Percentiles rank a stretch among this genome's conserved stretches.
Evolutionary conservation across 345 rosid species (phyloP).

Genomic region (Rhodamnia argentea): DNA sequence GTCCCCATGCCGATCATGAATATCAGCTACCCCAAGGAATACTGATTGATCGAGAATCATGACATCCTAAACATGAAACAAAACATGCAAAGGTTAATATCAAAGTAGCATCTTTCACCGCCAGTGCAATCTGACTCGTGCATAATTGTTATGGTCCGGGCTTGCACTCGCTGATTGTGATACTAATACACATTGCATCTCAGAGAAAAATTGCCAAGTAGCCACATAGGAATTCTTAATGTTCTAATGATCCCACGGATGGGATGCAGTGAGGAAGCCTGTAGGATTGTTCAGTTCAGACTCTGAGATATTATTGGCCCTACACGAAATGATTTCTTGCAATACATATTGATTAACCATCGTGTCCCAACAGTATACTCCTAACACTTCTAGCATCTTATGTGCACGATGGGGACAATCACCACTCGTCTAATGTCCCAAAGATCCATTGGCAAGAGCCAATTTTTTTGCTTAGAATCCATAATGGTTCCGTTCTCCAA

Average conservation of each 20-base stretch:
- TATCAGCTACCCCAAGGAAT: constrained; percentile 44
- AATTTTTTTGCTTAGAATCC: background rate
- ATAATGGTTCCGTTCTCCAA: background rate
- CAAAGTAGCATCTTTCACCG: background rate
- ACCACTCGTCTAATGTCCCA: background rate
- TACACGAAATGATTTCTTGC: background rate
- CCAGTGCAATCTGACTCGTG: background rate
- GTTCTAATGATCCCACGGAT: background rate
- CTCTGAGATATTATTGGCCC: background rate
- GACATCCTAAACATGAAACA: constrained; percentile 45
- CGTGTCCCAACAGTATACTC: background rate
- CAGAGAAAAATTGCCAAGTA: background rate
- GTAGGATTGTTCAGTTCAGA: background rate
- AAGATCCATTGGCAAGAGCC: background rate
- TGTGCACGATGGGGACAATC: background rate
- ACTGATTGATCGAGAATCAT: constrained; percentile 76
- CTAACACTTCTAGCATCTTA: background rate
- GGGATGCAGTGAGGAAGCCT: background rate
- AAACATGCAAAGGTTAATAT: background rate
- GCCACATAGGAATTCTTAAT: background rate
- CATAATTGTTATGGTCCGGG: background rate
- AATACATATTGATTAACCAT: background rate
- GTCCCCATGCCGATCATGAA: constrained; percentile 77
- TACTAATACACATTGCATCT: background rate
- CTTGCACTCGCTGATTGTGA: background rate